A percentile compares a stretch with the other conserved stretches of the same genome.
phyloP scores from a whole-genome alignment of 2,329 filamentous ascomycete genomes.

The Neonectria neomacrospora region DNA sequence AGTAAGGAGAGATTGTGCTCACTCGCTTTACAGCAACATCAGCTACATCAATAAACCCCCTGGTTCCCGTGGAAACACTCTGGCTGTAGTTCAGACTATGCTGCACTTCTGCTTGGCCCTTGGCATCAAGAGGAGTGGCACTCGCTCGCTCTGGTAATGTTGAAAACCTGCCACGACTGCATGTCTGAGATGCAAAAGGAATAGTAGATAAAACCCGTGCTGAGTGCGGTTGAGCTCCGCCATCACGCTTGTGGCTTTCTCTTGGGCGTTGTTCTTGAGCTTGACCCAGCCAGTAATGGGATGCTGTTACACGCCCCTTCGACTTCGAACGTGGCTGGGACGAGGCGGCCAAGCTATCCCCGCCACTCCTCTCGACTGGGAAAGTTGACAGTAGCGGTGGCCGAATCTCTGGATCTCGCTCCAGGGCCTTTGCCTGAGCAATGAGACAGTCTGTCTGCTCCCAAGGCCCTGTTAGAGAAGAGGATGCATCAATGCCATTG shows the following conservation, averaged over 20 bases:
- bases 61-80: slow-evolving; percentile 3
- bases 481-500: slow-evolving; percentile 15
- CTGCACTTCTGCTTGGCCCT: not conserved
- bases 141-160: not conserved
- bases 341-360: slow-evolving; percentile 3
- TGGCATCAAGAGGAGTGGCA: not conserved
- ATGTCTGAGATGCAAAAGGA: slow-evolving; percentile 12
- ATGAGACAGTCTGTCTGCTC: slow-evolving; percentile 52
- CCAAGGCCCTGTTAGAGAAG: slow-evolving; percentile 43
- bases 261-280: slow-evolving; percentile 26
- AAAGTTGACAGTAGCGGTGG: slow-evolving; percentile 24
- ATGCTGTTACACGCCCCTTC: slow-evolving; percentile 33
- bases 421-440: slow-evolving; percentile 44
- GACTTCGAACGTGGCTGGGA: slow-evolving; percentile 21
- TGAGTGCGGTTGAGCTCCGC: slow-evolving; percentile 14
- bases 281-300: slow-evolving; percentile 47
- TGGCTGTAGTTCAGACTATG: not conserved
- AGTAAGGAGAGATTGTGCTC: slow-evolving; percentile 49
- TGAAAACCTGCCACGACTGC: not conserved
- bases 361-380: slow-evolving; percentile 4
- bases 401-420: slow-evolving; percentile 36
- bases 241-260: slow-evolving; percentile 31
- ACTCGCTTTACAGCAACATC: slow-evolving; percentile 19
- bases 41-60: slow-evolving; percentile 14
- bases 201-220: slow-evolving; percentile 15